Conservation (phyloP, 257 asterid species). For the Cinchona pubescens region DNA sequence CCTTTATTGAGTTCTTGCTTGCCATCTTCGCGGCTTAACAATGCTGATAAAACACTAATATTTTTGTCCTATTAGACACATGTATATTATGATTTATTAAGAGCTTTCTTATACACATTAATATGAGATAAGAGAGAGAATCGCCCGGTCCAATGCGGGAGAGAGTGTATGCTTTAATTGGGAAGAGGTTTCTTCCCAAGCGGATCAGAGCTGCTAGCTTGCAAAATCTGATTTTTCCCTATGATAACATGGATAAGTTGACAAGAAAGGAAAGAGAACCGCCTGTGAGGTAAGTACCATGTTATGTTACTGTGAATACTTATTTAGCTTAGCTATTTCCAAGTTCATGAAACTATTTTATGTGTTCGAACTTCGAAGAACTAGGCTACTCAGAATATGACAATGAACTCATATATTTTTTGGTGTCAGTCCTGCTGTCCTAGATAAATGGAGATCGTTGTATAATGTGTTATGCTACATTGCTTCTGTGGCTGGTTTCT, state of each 20-base stretch:
- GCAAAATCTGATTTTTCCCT: conserved; percentile 89
- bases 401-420: background rate
- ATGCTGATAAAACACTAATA: conserved; percentile 84
- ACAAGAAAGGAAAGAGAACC: conserved; percentile 74
- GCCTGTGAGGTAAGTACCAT: conserved; percentile 71
- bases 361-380: background rate
- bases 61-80: too few relatives aligned
- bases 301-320: background rate
- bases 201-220: conserved; percentile 83
- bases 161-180: conserved; percentile 82
- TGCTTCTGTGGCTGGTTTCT: background rate
- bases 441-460: background rate
- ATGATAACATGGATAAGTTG: conserved; percentile 79
- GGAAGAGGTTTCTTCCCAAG: conserved; percentile 85
- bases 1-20: conserved; percentile 91
- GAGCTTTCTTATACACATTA: too few relatives aligned
- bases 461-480: background rate
- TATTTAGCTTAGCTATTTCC: conserved; percentile 1
- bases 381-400: too few relatives aligned
- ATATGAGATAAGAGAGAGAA: too few relatives aligned
- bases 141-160: conserved; percentile 99
- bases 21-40: conserved; percentile 69
- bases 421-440: background rate
- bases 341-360: background rate
- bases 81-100: too few relatives aligned